phyloP scores from a whole-genome alignment of 345 rosid species.

The Melaleuca alternifolia region DNA sequence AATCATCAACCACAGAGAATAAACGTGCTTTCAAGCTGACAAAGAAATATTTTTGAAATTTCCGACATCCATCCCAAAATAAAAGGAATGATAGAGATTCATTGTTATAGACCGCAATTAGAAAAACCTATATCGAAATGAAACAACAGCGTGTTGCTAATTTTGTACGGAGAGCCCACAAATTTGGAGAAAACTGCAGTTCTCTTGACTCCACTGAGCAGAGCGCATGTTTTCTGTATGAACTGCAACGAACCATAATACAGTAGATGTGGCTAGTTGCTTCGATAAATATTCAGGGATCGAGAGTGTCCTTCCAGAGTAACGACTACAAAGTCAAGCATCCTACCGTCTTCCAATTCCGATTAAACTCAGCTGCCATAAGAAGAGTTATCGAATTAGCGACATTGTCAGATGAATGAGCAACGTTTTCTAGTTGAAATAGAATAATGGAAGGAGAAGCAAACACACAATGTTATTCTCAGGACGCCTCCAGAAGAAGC shows the following conservation, averaged over 20 bases:
- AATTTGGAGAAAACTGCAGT: neutral
- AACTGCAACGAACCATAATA: neutral
- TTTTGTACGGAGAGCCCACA: neutral
- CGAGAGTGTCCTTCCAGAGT: neutral
- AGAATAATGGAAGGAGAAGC: neutral
- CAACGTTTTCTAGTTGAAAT: neutral
- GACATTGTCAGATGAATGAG: neutral
- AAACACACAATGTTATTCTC: constrained; percentile 56
- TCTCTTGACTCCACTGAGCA: neutral
- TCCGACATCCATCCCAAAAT: neutral
- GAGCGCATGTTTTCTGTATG: neutral
- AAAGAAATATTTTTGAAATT: neutral
- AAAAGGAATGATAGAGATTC: neutral
- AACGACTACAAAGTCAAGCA: too few relatives aligned
- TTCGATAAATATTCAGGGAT: neutral
- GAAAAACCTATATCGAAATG: neutral
- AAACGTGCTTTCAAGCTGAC: neutral
- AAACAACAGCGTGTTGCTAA: neutral
- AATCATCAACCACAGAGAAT: neutral
- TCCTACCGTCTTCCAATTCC: constrained; percentile 29
- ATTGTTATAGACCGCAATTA: neutral
- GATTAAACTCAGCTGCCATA: constrained; percentile 29
- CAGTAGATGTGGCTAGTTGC: neutral
- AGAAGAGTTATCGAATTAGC: neutral
- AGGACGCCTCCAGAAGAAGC: constrained; percentile 72